Conservation (phyloP, 2,329 filamentous ascomycete genomes). For the Colletotrichum plurivorum region DNA sequence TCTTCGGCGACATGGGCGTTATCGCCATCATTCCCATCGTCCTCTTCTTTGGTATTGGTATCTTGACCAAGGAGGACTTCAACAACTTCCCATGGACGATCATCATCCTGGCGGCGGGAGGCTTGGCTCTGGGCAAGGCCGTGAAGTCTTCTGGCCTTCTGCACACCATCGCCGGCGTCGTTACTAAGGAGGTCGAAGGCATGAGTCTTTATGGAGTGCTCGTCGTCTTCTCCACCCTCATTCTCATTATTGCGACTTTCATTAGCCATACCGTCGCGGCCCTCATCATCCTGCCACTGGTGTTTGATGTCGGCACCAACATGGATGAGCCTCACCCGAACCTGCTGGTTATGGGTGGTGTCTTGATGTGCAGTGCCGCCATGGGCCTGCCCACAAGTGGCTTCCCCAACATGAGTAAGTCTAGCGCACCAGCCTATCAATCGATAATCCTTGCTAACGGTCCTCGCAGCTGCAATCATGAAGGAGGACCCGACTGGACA, state of each 20-base stretch:
- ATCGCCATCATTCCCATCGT: constrained; percentile 97
- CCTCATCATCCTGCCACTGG: constrained; percentile 92
- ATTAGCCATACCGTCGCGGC: constrained; percentile 98
- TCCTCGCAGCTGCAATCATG: constrained; percentile 88
- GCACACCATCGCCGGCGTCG: constrained; percentile 85
- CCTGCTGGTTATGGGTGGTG: constrained; percentile 92
- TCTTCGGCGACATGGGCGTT: constrained; percentile 98
- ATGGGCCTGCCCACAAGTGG: constrained; percentile 97
- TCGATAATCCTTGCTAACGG: not conserved
- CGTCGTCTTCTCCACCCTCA: constrained; percentile 86
- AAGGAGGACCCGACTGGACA: constrained; percentile 97
- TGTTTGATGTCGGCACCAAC: constrained; percentile 84
- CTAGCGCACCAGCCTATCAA: not conserved
- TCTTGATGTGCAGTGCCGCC: constrained; percentile 96
- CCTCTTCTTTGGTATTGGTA: constrained; percentile 95
- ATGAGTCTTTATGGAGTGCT: constrained; percentile 89
- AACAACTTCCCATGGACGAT: constrained; percentile 99
- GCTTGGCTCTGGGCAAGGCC: constrained; percentile 91
- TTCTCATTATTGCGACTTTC: constrained; percentile 94
- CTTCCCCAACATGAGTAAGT: constrained; percentile 99
- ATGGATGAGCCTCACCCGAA: constrained; percentile 96
- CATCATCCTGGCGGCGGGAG: constrained; percentile 96
- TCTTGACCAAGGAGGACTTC: constrained; percentile 98
- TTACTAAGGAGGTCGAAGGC: constrained; percentile 80
- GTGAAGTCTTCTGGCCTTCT: constrained; percentile 94